Base-by-base conservation (phyloP, 2,329 filamentous ascomycete genomes). In the Cercospora sojina region DNA sequence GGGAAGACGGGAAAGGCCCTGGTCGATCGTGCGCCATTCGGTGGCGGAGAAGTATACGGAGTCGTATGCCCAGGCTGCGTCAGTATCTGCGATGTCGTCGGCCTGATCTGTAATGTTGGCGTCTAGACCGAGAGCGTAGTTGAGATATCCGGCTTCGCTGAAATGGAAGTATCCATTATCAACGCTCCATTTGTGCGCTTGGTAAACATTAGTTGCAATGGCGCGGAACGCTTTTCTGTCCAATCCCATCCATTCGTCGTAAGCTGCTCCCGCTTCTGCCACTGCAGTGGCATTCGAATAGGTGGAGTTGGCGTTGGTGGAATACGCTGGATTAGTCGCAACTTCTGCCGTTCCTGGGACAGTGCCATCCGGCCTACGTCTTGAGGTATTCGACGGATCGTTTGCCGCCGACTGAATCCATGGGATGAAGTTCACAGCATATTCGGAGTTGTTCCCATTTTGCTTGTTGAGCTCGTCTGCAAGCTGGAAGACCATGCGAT, bases 401-500 rank as follows among this genome's bases (percentile, higher is more conserved):
- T 90, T 90, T 2, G 77, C 71, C 65, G 79, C 85, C 59, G 74
- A 79, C 71, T 90, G 86, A 41, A 87, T 83, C 86, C 86, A 90
- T 0, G 83, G 82, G 64, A 89, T 89, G 70, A 89, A 88, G 60
- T 87, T 84, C 31, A 89, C 83, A 16, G 79, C 81, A 38, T 84
- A 78, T 1, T 75, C 67, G 16, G 78, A 76, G 55, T 83, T 76
- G 70, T 86, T 77, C n/a, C 77, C 78, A 75, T 90, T 90, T 71
- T 88, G 77, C 32, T 80, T 73, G 75, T 90, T 90, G 67, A 90
- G 79, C 61, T 84, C 83, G 5, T 82, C 82, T 1, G 83, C 87
- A 1, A 90, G 80, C 73, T 89, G 86, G 75, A 89, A 90, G 0
- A 90, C 86, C 74, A 90, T 81, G 29, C 86, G 82, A 72, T 89